Evolutionary conservation across 2,329 filamentous ascomycete species (phyloP).

Genomic region (Fusarium irregulare): DNA sequence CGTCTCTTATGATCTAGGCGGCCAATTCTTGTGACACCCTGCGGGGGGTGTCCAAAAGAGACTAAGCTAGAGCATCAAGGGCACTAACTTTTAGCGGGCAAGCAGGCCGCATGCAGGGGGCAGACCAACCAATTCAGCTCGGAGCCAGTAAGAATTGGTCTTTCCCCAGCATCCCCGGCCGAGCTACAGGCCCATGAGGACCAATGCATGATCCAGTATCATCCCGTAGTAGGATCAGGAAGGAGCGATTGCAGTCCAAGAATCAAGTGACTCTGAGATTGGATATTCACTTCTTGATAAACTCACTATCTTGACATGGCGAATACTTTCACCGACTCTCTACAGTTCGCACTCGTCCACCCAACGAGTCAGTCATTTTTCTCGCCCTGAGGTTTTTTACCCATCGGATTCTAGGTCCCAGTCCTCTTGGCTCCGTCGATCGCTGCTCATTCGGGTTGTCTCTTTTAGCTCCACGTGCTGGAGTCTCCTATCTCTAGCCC

Average conservation of each 20-base stretch:
- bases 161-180: constrained; percentile 16
- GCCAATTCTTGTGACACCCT: too few species aligned
- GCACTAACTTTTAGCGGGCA: constrained; percentile 44
- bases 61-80: constrained; percentile 27
- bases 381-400: background rate
- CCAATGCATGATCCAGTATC: constrained; percentile 33
- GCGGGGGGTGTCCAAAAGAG: constrained; percentile 24
- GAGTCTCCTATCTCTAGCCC: constrained; percentile 42
- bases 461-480: constrained; percentile 44
- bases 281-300: constrained; percentile 6
- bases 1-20: too few species aligned
- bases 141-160: constrained; percentile 22
- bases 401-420: constrained; percentile 5
- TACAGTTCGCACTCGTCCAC: background rate
- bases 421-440: constrained; percentile 35
- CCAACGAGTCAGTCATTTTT: constrained; percentile 11
- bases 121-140: constrained; percentile 21
- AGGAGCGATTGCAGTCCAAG: constrained; percentile 25
- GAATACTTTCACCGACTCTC: constrained; percentile 1
- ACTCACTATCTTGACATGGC: background rate
- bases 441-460: constrained; percentile 42
- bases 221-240: constrained; percentile 31
- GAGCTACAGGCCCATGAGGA: constrained; percentile 16
- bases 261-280: constrained; percentile 28
- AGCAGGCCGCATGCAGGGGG: constrained; percentile 45